Percentiles rank a stretch among this genome's conserved stretches.
Evolutionary conservation across 2,329 filamentous ascomycete species (phyloP).

Genomic region (Blastomyces gilchristii): DNA sequence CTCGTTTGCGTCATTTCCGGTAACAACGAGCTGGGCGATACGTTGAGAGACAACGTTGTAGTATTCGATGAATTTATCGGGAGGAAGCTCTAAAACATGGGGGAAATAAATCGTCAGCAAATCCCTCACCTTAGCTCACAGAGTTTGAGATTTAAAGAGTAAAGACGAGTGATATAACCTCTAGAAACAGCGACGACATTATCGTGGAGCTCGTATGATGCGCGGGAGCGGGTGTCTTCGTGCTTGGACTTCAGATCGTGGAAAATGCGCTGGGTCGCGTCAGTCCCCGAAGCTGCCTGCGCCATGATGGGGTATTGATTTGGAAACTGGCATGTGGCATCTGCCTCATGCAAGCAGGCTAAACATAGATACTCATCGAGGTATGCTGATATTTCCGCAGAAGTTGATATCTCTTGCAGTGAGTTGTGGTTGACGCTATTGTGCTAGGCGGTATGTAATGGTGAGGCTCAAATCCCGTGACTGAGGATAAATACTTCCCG

Average conservation of each 20-base stretch:
- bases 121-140: background rate
- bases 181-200: slow-evolving; percentile 38
- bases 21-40: slow-evolving; percentile 65
- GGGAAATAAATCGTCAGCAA: slow-evolving; percentile 2
- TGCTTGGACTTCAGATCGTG: slow-evolving; percentile 49
- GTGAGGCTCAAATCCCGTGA: slow-evolving; percentile 6
- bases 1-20: slow-evolving; percentile 77
- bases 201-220: slow-evolving; percentile 39
- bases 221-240: slow-evolving; percentile 40
- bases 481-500: background rate
- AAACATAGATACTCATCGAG: background rate
- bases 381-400: background rate
- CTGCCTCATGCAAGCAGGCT: slow-evolving; percentile 4
- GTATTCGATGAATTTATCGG: slow-evolving; percentile 66
- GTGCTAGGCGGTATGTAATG: background rate
- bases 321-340: background rate
- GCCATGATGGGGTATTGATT: slow-evolving; percentile 31
- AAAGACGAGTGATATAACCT: slow-evolving; percentile 26
- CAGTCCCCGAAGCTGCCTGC: slow-evolving; percentile 37
- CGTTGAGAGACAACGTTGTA: slow-evolving; percentile 57
- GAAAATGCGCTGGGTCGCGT: slow-evolving; percentile 47
- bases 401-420: background rate
- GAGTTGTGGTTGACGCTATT: background rate
- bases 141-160: background rate
- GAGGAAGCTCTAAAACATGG: slow-evolving; percentile 54